Conservation (phyloP, 2,329 filamentous ascomycete species). For the Pyricularia pennisetigena region DNA sequence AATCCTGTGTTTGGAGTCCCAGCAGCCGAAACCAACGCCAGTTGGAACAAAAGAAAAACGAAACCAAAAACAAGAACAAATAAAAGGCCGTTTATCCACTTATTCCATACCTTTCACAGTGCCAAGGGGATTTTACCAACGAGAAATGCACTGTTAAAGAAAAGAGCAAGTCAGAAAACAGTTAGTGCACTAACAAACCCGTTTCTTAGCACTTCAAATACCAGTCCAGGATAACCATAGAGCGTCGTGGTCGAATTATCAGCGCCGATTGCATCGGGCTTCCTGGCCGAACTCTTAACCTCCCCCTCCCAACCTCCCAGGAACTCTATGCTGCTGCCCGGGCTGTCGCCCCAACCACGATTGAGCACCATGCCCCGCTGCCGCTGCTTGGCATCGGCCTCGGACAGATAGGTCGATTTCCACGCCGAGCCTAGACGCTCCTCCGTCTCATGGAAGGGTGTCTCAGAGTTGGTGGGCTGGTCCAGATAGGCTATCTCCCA, state of each 20-base stretch:
- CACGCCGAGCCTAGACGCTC: slow-evolving; percentile 58
- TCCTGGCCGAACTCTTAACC: slow-evolving; percentile 7
- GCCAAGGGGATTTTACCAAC: neutral
- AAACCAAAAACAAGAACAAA: neutral
- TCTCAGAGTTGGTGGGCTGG: slow-evolving; percentile 58
- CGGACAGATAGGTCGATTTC: slow-evolving; percentile 53
- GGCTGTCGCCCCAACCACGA: slow-evolving; percentile 83
- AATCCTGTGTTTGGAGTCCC: neutral
- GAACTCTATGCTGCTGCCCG: slow-evolving; percentile 79
- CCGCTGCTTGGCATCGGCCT: slow-evolving; percentile 37
- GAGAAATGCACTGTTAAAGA: neutral
- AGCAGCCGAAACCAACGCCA: neutral
- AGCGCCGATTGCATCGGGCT: slow-evolving; percentile 29
- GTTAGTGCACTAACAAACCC: slow-evolving; percentile 83
- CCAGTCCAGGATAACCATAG: slow-evolving; percentile 85
- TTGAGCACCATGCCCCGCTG: slow-evolving; percentile 81
- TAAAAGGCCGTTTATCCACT: neutral
- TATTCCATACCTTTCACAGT: neutral
- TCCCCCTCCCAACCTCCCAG: slow-evolving; percentile 81
- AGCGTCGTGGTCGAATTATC: slow-evolving; percentile 66
- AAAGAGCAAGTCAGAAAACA: slow-evolving; percentile 53
- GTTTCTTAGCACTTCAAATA: slow-evolving; percentile 95
- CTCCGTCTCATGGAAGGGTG: slow-evolving; percentile 65
- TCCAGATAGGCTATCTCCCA: slow-evolving; percentile 65
- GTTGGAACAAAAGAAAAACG: neutral